phyloP scores from a whole-genome alignment of 495 filamentous ascomycete genomes.

The Talaromyces borbonicus region DNA sequence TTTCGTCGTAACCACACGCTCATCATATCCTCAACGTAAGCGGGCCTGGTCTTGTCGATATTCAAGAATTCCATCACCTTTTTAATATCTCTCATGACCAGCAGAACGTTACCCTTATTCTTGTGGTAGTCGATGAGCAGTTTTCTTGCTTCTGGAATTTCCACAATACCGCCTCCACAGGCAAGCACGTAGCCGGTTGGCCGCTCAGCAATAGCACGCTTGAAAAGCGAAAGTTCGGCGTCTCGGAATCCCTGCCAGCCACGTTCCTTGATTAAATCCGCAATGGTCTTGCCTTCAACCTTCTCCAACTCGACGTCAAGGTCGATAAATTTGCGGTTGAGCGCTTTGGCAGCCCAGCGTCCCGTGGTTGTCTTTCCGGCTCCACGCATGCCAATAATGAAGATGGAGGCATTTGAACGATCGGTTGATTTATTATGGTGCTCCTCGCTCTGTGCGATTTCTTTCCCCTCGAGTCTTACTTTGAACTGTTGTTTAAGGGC shows the following conservation, averaged over 20 bases:
- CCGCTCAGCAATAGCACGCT: conserved; percentile 61
- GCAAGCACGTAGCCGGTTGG: conserved; percentile 75
- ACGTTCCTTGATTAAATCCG: conserved; percentile 64
- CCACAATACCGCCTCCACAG: conserved; percentile 88
- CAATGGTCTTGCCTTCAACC: conserved; percentile 61
- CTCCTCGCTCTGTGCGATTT: conserved; percentile 39
- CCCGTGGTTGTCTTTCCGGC: conserved; percentile 95
- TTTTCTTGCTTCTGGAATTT: conserved; percentile 72
- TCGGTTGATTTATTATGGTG: conserved; percentile 19
- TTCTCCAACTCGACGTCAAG: conserved; percentile 80
- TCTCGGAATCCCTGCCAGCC: conserved; percentile 88
- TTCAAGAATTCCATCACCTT: conserved; percentile 84
- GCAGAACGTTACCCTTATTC: conserved; percentile 76
- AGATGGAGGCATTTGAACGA: conserved; percentile 52
- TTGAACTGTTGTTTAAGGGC: conserved; percentile 64
- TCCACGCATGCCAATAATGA: conserved; percentile 96
- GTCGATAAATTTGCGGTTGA: conserved; percentile 73
- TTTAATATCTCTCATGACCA: conserved; percentile 80
- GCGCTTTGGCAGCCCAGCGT: conserved; percentile 63
- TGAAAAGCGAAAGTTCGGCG: conserved; percentile 67
- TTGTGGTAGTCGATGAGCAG: conserved; percentile 64
- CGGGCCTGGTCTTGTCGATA: conserved; percentile 82
- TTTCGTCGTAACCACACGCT: conserved; percentile 86
- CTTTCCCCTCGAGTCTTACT: conserved; percentile 61
- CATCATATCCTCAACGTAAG: conserved; percentile 89